These are phyloP conservation scores for Cryphonectria radicalis DNA, from an alignment of 2,329 filamentous ascomycete genomes.

Conservation along the genomic window DNA sequence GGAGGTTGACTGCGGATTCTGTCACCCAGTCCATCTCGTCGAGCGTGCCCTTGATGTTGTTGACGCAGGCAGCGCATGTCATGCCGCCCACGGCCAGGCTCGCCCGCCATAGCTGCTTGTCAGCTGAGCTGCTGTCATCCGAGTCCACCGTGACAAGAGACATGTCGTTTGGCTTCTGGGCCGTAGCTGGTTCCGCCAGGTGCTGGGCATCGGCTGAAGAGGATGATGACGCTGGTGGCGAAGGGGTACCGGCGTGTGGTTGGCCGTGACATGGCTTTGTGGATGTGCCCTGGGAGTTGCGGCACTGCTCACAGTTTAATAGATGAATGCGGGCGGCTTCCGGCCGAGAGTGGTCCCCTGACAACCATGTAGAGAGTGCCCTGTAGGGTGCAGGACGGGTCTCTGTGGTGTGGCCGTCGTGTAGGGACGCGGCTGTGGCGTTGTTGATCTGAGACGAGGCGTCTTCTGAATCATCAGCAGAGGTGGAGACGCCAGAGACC, in stretches of 20 bases:
- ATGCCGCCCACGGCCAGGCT: slow-evolving; percentile 70
- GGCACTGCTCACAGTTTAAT: slow-evolving; percentile 49
- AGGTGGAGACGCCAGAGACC: slow-evolving; percentile 52
- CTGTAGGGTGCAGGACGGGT: slow-evolving; percentile 29
- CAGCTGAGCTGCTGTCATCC: slow-evolving; percentile 34
- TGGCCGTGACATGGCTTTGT: slow-evolving; percentile 11
- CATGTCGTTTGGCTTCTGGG: slow-evolving; percentile 15
- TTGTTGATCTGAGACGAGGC: slow-evolving; percentile 28
- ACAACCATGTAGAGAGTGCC: slow-evolving; percentile 37
- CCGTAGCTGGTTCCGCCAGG: neutral
- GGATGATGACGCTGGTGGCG: slow-evolving; percentile 5
- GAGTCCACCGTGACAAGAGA: slow-evolving; percentile 43
- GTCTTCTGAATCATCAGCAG: slow-evolving; percentile 36
- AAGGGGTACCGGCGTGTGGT: neutral
- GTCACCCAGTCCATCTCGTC: slow-evolving; percentile 61
- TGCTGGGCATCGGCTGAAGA: slow-evolving; percentile 2
- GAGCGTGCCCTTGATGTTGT: slow-evolving; percentile 64
- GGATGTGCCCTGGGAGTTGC: slow-evolving; percentile 31
- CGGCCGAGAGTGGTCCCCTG: slow-evolving; percentile 19
- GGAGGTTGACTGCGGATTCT: slow-evolving; percentile 64
- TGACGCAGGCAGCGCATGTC: slow-evolving; percentile 73
- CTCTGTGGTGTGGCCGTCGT: slow-evolving; percentile 9
- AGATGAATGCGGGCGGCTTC: slow-evolving; percentile 42
- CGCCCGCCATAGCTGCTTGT: slow-evolving; percentile 50
- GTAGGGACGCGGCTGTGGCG: slow-evolving; percentile 30